Evolutionary conservation across 108 stramenopile genomes (phyloP).

Genomic region (Phaeodactylum tricornutum): DNA sequence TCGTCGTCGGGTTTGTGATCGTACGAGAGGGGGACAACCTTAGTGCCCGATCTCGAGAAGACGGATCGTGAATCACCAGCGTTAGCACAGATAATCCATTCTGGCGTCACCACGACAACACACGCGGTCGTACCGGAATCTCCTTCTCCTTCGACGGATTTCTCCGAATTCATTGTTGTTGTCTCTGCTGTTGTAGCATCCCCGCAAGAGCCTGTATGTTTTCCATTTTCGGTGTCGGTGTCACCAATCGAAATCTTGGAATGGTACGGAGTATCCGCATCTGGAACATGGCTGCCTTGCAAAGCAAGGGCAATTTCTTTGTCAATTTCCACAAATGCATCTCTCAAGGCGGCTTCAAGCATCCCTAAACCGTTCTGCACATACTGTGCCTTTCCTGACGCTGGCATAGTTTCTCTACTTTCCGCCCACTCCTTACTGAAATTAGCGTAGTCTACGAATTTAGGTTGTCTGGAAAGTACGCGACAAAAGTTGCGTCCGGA

Average conservation of each 20-base stretch:
- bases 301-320: constrained; percentile 32
- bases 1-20: constrained; percentile 89
- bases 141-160: constrained; percentile 16
- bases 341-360: constrained; percentile 36
- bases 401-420: constrained; percentile 34
- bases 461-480: constrained; percentile 24
- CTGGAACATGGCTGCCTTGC: constrained; percentile 9
- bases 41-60: constrained; percentile 14
- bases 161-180: not conserved
- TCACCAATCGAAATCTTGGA: not conserved
- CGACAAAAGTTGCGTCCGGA: constrained; percentile 34
- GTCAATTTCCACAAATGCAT: constrained; percentile 70
- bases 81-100: constrained; percentile 87
- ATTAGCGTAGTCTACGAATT: constrained; percentile 38
- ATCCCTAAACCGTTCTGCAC: constrained; percentile 28
- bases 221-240: not conserved
- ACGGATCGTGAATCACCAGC: constrained; percentile 91
- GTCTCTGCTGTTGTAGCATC: not conserved
- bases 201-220: not conserved
- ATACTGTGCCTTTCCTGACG: constrained; percentile 57
- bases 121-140: constrained; percentile 85
- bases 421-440: constrained; percentile 15
- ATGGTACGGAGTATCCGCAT: not conserved
- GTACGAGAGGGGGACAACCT: constrained; percentile 51
- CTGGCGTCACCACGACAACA: constrained; percentile 74